Evolutionary conservation across 1,284 basidiomycete species (phyloP).

Genomic region (Ceratobasidium sp.): DNA sequence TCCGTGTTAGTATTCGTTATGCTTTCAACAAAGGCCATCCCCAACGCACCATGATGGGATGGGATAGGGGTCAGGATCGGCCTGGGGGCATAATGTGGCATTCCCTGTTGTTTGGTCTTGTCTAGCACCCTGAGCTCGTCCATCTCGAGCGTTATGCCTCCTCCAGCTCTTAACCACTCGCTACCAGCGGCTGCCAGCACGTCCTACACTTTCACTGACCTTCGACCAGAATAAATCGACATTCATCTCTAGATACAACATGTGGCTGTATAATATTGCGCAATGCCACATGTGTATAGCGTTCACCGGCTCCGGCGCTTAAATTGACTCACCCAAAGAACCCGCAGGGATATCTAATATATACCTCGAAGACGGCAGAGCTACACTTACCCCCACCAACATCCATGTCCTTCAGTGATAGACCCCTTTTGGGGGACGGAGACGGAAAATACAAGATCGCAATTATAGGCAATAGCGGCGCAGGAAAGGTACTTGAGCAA

Average conservation of each 20-base stretch:
- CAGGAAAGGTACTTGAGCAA: slow-evolving; percentile 27
- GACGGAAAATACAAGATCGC: slow-evolving; percentile 26
- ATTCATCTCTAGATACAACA: no score
- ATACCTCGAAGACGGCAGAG: no score
- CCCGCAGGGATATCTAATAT: not conserved
- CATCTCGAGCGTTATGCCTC: not conserved
- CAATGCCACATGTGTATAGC: no score
- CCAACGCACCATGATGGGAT: slow-evolving; percentile 38
- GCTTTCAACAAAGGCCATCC: not conserved
- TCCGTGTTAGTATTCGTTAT: not conserved
- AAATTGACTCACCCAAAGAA: slow-evolving; percentile 1
- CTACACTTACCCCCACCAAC: not conserved
- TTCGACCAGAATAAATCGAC: no score
- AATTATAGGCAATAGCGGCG: slow-evolving; percentile 31
- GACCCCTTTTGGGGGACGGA: slow-evolving; percentile 23
- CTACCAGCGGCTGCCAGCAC: no score
- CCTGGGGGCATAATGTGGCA: slow-evolving; percentile 30
- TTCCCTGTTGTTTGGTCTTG: slow-evolving; percentile 30
- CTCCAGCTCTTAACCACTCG: no score
- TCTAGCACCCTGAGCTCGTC: not conserved
- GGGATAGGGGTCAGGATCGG: slow-evolving; percentile 44
- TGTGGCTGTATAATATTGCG: no score
- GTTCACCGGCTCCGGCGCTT: not conserved
- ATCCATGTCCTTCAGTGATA: not conserved
- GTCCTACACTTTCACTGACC: no score